These are phyloP conservation scores for Sclerotinia minor DNA, from an alignment of 2,329 filamentous ascomycete genomes.

Conservation along the genomic window DNA sequence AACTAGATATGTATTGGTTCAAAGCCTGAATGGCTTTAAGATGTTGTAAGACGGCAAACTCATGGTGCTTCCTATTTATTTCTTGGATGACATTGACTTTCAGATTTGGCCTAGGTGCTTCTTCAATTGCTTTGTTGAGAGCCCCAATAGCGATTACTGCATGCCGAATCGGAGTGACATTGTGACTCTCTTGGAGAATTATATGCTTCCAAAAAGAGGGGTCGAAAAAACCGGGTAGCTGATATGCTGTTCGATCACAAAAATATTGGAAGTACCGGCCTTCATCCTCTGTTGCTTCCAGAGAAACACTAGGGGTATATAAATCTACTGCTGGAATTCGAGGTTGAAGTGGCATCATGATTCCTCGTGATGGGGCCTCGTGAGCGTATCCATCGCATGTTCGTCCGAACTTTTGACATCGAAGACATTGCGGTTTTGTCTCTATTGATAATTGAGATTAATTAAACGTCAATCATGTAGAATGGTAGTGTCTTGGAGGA, in stretches of 20 bases:
- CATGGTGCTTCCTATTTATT: constrained; percentile 54
- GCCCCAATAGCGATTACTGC: constrained; percentile 67
- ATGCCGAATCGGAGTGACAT: constrained; percentile 60
- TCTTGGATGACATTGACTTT: constrained; percentile 44
- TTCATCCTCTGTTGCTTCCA: constrained; percentile 55
- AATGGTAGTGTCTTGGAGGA: not conserved
- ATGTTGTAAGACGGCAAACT: constrained; percentile 60
- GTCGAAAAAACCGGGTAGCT: constrained; percentile 67
- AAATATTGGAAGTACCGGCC: constrained; percentile 63
- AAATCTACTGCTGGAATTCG: constrained; percentile 37
- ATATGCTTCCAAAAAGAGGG: constrained; percentile 62
- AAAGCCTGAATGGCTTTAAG: constrained; percentile 57
- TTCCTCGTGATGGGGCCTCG: constrained; percentile 21
- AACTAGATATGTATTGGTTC: constrained; percentile 47
- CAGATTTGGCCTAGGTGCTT: constrained; percentile 34
- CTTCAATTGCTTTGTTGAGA: constrained; percentile 63
- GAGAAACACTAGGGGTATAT: constrained; percentile 41
- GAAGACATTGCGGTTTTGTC: constrained; percentile 58
- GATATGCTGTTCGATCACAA: constrained; percentile 57
- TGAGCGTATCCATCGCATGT: constrained; percentile 59
- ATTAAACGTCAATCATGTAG: not conserved
- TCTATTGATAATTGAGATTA: constrained; percentile 43
- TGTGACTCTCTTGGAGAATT: constrained; percentile 63
- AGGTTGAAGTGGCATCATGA: constrained; percentile 32
- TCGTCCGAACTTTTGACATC: constrained; percentile 61